Percentiles rank a stretch among this genome's conserved stretches.
Evolutionary conservation across 2,329 filamentous ascomycete genomes (phyloP).

Genomic region (Aspergillus spinulosporus): DNA sequence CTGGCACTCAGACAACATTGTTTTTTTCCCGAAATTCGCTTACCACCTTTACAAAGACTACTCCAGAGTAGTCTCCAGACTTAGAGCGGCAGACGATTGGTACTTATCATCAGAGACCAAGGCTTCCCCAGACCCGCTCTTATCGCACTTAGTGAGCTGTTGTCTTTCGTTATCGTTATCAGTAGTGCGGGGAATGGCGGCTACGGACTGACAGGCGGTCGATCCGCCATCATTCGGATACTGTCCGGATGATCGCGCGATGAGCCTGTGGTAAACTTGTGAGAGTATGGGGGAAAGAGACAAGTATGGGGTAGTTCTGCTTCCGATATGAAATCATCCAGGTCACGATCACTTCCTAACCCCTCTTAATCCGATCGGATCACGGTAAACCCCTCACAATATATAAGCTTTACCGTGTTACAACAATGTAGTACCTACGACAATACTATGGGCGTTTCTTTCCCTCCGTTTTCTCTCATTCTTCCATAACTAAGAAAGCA

Average conservation of each 20-base stretch:
- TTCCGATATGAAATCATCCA: background rate
- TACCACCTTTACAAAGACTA: too few species aligned
- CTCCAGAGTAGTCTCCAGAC: too few species aligned
- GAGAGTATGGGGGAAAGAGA: too few species aligned
- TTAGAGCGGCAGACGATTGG: too few species aligned
- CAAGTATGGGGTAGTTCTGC: background rate
- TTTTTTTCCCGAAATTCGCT: too few species aligned
- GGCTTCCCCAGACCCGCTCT: background rate
- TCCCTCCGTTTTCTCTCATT: background rate
- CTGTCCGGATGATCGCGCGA: background rate
- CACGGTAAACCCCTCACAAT: background rate
- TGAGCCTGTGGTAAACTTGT: too few species aligned
- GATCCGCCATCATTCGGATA: background rate
- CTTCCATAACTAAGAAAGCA: conserved; percentile 1
- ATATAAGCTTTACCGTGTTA: background rate
- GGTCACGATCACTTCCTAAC: background rate
- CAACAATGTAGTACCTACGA: background rate
- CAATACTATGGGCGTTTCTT: too few species aligned
- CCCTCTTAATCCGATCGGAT: background rate
- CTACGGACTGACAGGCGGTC: background rate
- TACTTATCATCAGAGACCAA: too few species aligned
- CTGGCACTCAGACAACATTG: too few species aligned
- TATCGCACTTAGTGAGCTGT: background rate
- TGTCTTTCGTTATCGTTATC: too few species aligned
- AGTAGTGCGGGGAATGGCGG: background rate